These are phyloP conservation scores for Boletus rubescentipes DNA, from an alignment of 768 basidiomycete species.

Conservation along the genomic window DNA sequence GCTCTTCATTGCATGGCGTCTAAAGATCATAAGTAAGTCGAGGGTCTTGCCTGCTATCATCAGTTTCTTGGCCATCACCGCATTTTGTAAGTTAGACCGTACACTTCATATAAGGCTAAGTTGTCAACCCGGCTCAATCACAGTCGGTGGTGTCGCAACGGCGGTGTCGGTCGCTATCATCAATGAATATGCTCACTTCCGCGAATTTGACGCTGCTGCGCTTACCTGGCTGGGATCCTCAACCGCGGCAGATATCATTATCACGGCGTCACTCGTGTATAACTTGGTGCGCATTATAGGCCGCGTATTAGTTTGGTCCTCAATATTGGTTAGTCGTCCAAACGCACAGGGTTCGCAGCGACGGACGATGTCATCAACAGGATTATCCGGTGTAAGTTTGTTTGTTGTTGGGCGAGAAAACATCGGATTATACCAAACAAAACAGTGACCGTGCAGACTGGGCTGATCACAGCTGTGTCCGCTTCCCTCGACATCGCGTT, in stretches of 20 bases:
- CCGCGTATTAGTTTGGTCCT: neutral
- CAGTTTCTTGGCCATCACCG: neutral
- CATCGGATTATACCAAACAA: neutral
- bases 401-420: neutral
- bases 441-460: constrained; percentile 32
- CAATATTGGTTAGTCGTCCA: constrained; percentile 30
- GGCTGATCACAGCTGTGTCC: constrained; percentile 9
- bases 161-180: constrained; percentile 33
- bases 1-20: constrained; percentile 46
- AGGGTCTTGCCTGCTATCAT: constrained; percentile 26
- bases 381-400: constrained; percentile 38
- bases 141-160: constrained; percentile 39
- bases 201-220: constrained; percentile 33
- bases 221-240: constrained; percentile 44
- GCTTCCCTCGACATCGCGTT: constrained; percentile 20
- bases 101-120: neutral
- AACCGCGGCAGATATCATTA: constrained; percentile 40
- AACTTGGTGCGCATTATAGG: constrained; percentile 34
- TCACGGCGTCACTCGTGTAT: constrained; percentile 43
- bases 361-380: constrained; percentile 40
- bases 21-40: constrained; percentile 35
- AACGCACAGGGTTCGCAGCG: constrained; percentile 41
- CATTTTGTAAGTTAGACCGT: constrained; percentile 2
- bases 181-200: constrained; percentile 34
- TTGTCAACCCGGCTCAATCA: neutral